Base-by-base conservation (phyloP, 2,329 filamentous ascomycete genomes). In the Fusarium subtropicale region DNA sequence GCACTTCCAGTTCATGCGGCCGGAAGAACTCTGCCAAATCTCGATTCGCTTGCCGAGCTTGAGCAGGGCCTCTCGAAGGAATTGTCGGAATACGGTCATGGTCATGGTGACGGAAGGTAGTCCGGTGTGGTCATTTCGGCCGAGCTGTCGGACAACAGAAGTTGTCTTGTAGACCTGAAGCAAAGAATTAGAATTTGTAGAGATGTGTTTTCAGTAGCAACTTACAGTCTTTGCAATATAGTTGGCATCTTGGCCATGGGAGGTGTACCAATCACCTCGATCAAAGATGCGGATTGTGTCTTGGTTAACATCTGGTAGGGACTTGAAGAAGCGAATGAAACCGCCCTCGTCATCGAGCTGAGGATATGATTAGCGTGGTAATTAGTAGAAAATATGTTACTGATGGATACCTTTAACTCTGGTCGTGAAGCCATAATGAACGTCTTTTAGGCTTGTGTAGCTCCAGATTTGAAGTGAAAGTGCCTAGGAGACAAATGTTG, bases 251-350 rank as follows among this genome's bases (percentile, higher is more conserved):
- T 93, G 87, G 47, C 92, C 93, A 76, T 97, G 93, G n/a, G 94
- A 92, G 8, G 95, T 97, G 79, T 97, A 97, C 87, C 91, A 99
- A 77, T 99, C 96, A 36, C 92, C 92, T 69, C 96, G 90, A 76
- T 98, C 94, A 77, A 98, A 98, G 64, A 99, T 91, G 56, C 96
- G 91, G 56, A 99, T 86, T 0, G 93, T 94, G 56, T 92, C 91
- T 39, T 89, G 86, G 72, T 89, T 88, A 55, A 89, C 88, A 16
- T 84, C 75, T 8, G 93, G 89, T 4, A 99, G 86, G n/a, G 90
- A 91, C 74, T 95, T 95, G 85, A 97, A 99, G 83, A 94, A 97
- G 73, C 91, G 93, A 82, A 98, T 97, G 85, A 99, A 99, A 72
- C 95, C 94, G 76, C 91, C 90, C 84, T 99, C 96, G 78, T 99